phyloP scores from a whole-genome alignment of 768 basidiomycete genomes.

The Inosperma sp. region DNA sequence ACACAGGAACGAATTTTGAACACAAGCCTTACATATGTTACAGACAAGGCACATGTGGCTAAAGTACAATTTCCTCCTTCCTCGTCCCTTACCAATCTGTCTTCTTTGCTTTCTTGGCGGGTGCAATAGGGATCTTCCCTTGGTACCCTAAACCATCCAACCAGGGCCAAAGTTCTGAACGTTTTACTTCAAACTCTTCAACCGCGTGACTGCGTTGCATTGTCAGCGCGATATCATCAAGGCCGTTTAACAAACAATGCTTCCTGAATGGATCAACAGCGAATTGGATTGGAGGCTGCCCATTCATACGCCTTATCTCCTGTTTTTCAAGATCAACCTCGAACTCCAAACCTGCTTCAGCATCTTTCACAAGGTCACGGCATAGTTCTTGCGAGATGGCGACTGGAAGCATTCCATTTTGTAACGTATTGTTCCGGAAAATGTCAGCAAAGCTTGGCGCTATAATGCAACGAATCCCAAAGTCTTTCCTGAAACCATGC shows the following conservation, averaged over 20 bases:
- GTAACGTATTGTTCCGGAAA: slow-evolving; percentile 85
- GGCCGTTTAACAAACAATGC: slow-evolving; percentile 90
- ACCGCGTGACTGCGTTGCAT: slow-evolving; percentile 76
- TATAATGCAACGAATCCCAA: slow-evolving; percentile 84
- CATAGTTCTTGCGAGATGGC: slow-evolving; percentile 67
- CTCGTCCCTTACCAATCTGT: slow-evolving; percentile 63
- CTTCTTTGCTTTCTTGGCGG: slow-evolving; percentile 41
- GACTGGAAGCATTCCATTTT: slow-evolving; percentile 89
- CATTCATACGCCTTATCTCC: slow-evolving; percentile 71
- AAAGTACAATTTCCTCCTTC: not conserved
- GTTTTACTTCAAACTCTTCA: slow-evolving; percentile 68
- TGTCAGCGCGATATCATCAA: slow-evolving; percentile 96
- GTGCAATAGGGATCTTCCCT: slow-evolving; percentile 59
- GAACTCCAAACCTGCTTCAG: slow-evolving; percentile 66
- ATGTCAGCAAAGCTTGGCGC: slow-evolving; percentile 91
- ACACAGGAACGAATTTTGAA: too few relatives aligned
- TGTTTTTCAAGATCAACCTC: slow-evolving; percentile 83
- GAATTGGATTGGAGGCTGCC: slow-evolving; percentile 70
- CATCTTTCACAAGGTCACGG: slow-evolving; percentile 69
- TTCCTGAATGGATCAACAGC: slow-evolving; percentile 85
- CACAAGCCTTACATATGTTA: too few relatives aligned
- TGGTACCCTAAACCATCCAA: slow-evolving; percentile 93
- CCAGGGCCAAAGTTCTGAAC: slow-evolving; percentile 89
- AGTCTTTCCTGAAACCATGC: slow-evolving; percentile 58
- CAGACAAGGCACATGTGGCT: not conserved